phyloP scores from a whole-genome alignment of 2,329 filamentous ascomycete species.

The Coleophoma crateriformis region DNA sequence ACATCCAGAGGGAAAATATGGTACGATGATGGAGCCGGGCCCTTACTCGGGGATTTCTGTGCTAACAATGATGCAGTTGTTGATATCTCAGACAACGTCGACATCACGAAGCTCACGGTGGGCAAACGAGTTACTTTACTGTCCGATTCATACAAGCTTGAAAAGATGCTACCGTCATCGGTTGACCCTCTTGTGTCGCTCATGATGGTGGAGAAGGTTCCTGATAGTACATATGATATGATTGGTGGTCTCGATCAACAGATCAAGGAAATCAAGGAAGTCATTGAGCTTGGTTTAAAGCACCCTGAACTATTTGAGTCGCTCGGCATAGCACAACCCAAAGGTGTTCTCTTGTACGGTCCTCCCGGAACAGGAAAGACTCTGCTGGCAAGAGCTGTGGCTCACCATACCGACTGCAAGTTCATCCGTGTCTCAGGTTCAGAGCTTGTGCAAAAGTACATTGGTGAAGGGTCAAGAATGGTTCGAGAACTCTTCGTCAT shows the following conservation, averaged over 20 bases:
- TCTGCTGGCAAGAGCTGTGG: constrained; percentile 86
- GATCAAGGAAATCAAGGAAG: constrained; percentile 99
- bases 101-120: constrained; percentile 90
- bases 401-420: constrained; percentile 98
- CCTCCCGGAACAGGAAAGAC: constrained; percentile 98
- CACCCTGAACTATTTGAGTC: constrained; percentile 98
- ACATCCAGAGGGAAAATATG: constrained; percentile 99
- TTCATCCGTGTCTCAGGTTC: constrained; percentile 97
- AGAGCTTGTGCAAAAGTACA: constrained; percentile 98
- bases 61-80: constrained; percentile 59
- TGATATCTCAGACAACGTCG: constrained; percentile 89
- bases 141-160: constrained; percentile 96
- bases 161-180: constrained; percentile 96
- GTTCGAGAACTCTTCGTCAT: constrained; percentile 98
- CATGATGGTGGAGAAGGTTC: constrained; percentile 99
- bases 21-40: constrained; percentile 42
- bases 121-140: constrained; percentile 96
- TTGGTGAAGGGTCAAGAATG: constrained; percentile 96
- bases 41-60: background rate
- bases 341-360: constrained; percentile 93
- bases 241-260: constrained; percentile 98
- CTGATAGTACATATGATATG: constrained; percentile 99
- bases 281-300: constrained; percentile 97
- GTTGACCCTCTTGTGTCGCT: constrained; percentile 97
- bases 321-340: constrained; percentile 96